Conservation (phyloP, 2,329 filamentous ascomycete species). For the Chaetomium sp. region DNA sequence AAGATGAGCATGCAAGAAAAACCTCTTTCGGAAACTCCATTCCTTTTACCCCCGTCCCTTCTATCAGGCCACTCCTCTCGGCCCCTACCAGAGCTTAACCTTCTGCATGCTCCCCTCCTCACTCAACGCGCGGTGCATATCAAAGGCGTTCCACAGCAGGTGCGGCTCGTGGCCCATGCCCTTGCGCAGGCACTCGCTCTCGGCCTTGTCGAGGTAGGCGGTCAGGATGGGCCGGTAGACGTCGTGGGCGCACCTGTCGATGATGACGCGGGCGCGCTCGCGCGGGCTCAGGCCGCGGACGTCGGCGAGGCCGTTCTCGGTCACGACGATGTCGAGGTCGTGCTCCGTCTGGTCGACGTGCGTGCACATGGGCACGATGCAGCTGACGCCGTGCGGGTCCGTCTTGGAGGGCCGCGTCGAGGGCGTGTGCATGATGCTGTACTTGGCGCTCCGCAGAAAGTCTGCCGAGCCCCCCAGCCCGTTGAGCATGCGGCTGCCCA, state of each 20-base stretch:
- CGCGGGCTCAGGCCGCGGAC: constrained; percentile 78
- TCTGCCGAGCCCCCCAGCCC: constrained; percentile 81
- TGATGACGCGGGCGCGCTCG: constrained; percentile 81
- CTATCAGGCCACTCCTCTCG: background rate
- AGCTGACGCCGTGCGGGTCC: constrained; percentile 78
- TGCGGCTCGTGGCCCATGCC: constrained; percentile 91
- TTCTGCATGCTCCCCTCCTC: constrained; percentile 86
- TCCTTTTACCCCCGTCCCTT: background rate
- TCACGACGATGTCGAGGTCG: constrained; percentile 87
- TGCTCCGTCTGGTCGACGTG: constrained; percentile 93
- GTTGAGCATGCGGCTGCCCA: constrained; percentile 86
- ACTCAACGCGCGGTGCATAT: constrained; percentile 82
- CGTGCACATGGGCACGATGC: constrained; percentile 92
- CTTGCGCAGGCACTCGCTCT: constrained; percentile 82
- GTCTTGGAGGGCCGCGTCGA: constrained; percentile 78
- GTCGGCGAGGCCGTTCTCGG: constrained; percentile 74
- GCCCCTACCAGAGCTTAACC: constrained; percentile 52
- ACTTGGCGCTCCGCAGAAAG: constrained; percentile 77
- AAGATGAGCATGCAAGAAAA: background rate
- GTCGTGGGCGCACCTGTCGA: constrained; percentile 83
- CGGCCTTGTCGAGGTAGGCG: constrained; percentile 83
- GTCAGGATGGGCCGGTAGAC: constrained; percentile 79
- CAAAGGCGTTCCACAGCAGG: constrained; percentile 80
- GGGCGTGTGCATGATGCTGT: constrained; percentile 93
- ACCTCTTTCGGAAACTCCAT: background rate